A percentile compares a stretch with the other conserved stretches of the same genome.
phyloP scores from a whole-genome alignment of 108 stramenopile species.

The Nitzschia palea region DNA sequence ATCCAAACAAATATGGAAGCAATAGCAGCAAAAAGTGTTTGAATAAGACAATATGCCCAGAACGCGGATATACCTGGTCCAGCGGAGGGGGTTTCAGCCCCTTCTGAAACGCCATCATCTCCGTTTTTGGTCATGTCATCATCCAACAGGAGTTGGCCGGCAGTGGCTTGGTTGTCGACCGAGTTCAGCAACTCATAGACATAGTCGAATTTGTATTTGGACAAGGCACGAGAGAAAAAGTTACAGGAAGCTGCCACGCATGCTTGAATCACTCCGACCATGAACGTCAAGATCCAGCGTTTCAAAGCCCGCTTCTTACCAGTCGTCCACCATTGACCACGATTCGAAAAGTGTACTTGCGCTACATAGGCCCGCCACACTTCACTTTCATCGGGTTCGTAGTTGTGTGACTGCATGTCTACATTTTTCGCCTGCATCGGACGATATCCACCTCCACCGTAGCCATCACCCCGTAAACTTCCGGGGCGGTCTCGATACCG shows the following conservation, averaged over 20 bases:
- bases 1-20: conserved; percentile 79
- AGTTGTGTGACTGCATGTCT: conserved; percentile 77
- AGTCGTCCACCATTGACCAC: conserved; percentile 93
- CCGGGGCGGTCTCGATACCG: conserved; percentile 25
- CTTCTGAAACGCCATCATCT: conserved; percentile 36
- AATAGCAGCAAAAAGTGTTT: conserved; percentile 73
- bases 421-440: conserved; percentile 15
- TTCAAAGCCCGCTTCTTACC: conserved; percentile 75
- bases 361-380: conserved; percentile 86
- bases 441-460: conserved; percentile 49
- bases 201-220: conserved; percentile 63
- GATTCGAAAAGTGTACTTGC: conserved; percentile 80
- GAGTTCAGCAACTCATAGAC: conserved; percentile 67
- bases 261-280: conserved; percentile 81
- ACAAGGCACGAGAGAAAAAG: conserved; percentile 44
- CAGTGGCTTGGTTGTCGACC: background rate
- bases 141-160: conserved; percentile 13
- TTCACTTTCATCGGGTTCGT: conserved; percentile 88
- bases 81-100: conserved; percentile 22
- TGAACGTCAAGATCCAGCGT: conserved; percentile 79
- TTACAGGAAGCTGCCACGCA: conserved; percentile 73
- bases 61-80: conserved; percentile 60
- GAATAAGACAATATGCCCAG: conserved; percentile 74
- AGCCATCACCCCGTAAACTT: conserved; percentile 47
- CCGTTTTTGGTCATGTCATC: conserved; percentile 49